Evolutionary conservation across 768 basidiomycete species (phyloP).

Genomic region (Leccinum arenicola): DNA sequence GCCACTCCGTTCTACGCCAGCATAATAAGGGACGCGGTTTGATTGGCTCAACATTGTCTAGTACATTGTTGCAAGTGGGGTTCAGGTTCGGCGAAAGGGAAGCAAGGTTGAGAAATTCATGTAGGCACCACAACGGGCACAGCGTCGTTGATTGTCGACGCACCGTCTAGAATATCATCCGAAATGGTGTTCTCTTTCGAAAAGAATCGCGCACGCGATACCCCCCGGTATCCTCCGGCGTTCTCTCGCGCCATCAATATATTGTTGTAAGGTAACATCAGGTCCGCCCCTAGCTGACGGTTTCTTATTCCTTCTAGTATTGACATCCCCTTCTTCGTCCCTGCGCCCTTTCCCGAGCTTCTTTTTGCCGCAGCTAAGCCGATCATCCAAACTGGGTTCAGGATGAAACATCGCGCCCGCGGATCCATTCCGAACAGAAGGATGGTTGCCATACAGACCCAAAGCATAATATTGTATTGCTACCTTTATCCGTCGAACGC

Average conservation of each 20-base stretch:
- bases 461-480: conserved; percentile 2
- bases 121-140: background rate
- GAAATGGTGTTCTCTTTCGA: background rate
- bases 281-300: conserved; percentile 1
- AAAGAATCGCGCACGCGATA: conserved; percentile 1
- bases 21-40: conserved; percentile 1
- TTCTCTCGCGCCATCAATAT: conserved; percentile 14
- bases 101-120: background rate
- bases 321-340: conserved; percentile 12
- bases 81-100: conserved; percentile 5
- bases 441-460: conserved; percentile 18
- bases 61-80: conserved; percentile 14
- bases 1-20: conserved; percentile 2
- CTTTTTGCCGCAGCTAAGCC: conserved; percentile 23
- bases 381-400: conserved; percentile 15
- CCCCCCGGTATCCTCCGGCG: conserved; percentile 22
- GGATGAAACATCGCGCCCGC: conserved; percentile 24
- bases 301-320: conserved; percentile 14
- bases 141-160: background rate
- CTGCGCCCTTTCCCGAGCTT: conserved; percentile 19
- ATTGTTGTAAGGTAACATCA: conserved; percentile 7
- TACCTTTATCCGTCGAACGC: conserved; percentile 7
- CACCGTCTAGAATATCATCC: conserved; percentile 1
- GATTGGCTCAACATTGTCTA: conserved; percentile 12
- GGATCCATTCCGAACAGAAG: conserved; percentile 22